A percentile compares a stretch with the other conserved stretches of the same genome.
phyloP scores from a whole-genome alignment of 2,329 filamentous ascomycete species.

The Stemphylium lycopersici region DNA sequence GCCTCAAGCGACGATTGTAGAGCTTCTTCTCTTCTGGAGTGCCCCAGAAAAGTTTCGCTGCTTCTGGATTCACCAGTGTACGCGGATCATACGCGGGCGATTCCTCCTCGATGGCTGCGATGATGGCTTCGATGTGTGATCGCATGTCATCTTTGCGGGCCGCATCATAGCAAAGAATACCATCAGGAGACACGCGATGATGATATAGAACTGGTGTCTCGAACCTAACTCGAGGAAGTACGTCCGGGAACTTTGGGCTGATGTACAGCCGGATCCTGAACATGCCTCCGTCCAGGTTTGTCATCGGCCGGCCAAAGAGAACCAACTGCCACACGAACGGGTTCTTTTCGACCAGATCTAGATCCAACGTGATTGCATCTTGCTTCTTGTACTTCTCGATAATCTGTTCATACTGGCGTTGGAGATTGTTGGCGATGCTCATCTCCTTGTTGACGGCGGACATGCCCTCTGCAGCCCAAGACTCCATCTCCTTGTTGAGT shows the following conservation, averaged over 20 bases:
- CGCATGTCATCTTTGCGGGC: slow-evolving; percentile 77
- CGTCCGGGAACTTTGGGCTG: slow-evolving; percentile 83
- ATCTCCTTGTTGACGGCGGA: slow-evolving; percentile 68
- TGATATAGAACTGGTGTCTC: slow-evolving; percentile 80
- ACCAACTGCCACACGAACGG: slow-evolving; percentile 89
- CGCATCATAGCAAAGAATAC: slow-evolving; percentile 77
- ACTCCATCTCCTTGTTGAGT: slow-evolving; percentile 72
- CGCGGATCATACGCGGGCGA: slow-evolving; percentile 87
- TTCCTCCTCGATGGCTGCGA: slow-evolving; percentile 84
- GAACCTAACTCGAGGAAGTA: slow-evolving; percentile 83
- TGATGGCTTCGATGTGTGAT: slow-evolving; percentile 82
- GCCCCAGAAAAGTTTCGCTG: slow-evolving; percentile 87
- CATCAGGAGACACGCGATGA: slow-evolving; percentile 80
- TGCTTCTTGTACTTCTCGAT: slow-evolving; percentile 74
- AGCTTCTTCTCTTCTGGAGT: slow-evolving; percentile 76
- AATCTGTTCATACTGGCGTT: slow-evolving; percentile 84
- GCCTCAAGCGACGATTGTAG: slow-evolving; percentile 81
- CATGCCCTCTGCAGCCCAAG: slow-evolving; percentile 75
- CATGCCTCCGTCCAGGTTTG: slow-evolving; percentile 85
- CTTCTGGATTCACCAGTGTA: slow-evolving; percentile 84
- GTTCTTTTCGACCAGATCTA: slow-evolving; percentile 79
- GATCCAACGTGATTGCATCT: slow-evolving; percentile 72
- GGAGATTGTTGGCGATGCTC: slow-evolving; percentile 79
- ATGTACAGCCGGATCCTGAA: slow-evolving; percentile 81
- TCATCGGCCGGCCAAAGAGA: slow-evolving; percentile 91